phyloP scores from a whole-genome alignment of 257 asterid species.

The Salvia hispanica region DNA sequence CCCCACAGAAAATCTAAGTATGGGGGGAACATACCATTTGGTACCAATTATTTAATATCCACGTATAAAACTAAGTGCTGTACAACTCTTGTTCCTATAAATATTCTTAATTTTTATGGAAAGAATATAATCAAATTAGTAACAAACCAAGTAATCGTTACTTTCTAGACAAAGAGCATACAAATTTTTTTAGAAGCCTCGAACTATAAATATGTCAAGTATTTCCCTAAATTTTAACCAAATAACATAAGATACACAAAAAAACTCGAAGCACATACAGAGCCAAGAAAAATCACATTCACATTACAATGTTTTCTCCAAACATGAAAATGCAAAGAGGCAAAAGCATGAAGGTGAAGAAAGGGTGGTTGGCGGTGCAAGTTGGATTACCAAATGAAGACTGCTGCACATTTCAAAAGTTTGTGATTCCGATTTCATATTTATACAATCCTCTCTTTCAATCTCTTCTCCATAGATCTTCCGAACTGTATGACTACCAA shows the following conservation, averaged over 20 bases:
- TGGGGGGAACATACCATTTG: too few species aligned
- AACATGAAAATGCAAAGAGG: too few species aligned
- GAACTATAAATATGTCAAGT: neutral
- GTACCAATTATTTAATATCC: too few species aligned
- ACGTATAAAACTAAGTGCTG: too few species aligned
- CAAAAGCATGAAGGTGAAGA: too few species aligned
- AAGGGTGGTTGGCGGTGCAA: slow-evolving; percentile 37
- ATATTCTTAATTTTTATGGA: too few species aligned
- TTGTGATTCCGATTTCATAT: slow-evolving; percentile 41
- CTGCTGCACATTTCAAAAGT: slow-evolving; percentile 1
- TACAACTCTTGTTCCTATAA: too few species aligned
- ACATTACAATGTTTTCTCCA: too few species aligned
- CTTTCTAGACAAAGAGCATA: neutral
- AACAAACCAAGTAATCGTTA: too few species aligned
- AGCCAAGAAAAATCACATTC: too few species aligned
- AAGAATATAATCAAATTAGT: too few species aligned
- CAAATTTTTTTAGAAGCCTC: neutral
- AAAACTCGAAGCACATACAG: neutral
- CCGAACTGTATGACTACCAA: slow-evolving; percentile 34
- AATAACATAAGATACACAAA: neutral
- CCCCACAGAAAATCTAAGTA: too few species aligned
- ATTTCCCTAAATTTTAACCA: neutral
- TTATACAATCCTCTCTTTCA: slow-evolving; percentile 37
- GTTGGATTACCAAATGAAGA: slow-evolving; percentile 29
- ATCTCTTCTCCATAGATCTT: slow-evolving; percentile 35